A percentile compares a stretch with the other conserved stretches of the same genome.
Evolutionary conservation across 2,329 filamentous ascomycete genomes (phyloP).

Genomic region (Aspergillus nomiae): DNA sequence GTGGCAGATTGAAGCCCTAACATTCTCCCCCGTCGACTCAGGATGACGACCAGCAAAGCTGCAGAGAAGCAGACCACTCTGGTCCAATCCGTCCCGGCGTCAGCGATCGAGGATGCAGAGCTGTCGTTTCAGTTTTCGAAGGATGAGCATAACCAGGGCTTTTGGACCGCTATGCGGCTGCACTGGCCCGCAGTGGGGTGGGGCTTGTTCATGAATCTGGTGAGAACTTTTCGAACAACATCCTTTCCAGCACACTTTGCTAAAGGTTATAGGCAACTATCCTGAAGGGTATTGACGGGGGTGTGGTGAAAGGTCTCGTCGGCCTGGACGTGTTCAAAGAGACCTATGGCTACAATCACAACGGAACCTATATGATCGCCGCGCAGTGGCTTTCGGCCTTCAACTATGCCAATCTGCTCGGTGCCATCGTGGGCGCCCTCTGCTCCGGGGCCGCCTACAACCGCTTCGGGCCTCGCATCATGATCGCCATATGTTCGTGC

Average conservation of each 20-base stretch:
- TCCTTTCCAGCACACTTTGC: background rate
- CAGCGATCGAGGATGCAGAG: slow-evolving; percentile 19
- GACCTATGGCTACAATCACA: slow-evolving; percentile 29
- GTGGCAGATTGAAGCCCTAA: background rate
- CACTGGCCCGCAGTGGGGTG: slow-evolving; percentile 30
- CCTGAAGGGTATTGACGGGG: slow-evolving; percentile 28
- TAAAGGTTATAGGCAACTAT: slow-evolving; percentile 17
- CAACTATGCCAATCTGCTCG: slow-evolving; percentile 29
- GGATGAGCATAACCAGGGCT: slow-evolving; percentile 26
- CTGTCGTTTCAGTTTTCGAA: slow-evolving; percentile 24
- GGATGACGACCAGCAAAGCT: background rate
- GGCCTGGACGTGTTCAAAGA: slow-evolving; percentile 30
- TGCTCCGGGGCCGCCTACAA: slow-evolving; percentile 28
- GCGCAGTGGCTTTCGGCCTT: slow-evolving; percentile 31
- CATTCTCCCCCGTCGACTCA: background rate
- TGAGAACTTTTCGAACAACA: background rate
- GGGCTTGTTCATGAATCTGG: slow-evolving; percentile 31
- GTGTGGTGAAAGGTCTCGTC: slow-evolving; percentile 27
- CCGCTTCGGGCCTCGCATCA: slow-evolving; percentile 29
- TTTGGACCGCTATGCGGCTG: slow-evolving; percentile 25
- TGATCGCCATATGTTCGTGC: slow-evolving; percentile 27
- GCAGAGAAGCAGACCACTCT: slow-evolving; percentile 15
- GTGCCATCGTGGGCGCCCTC: slow-evolving; percentile 28
- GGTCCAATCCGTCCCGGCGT: slow-evolving; percentile 20
- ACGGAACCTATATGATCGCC: slow-evolving; percentile 27